Evolutionary conservation across 176 grass and related monocot genomes (phyloP).

Genomic region (Puccinellia tenuiflora): DNA sequence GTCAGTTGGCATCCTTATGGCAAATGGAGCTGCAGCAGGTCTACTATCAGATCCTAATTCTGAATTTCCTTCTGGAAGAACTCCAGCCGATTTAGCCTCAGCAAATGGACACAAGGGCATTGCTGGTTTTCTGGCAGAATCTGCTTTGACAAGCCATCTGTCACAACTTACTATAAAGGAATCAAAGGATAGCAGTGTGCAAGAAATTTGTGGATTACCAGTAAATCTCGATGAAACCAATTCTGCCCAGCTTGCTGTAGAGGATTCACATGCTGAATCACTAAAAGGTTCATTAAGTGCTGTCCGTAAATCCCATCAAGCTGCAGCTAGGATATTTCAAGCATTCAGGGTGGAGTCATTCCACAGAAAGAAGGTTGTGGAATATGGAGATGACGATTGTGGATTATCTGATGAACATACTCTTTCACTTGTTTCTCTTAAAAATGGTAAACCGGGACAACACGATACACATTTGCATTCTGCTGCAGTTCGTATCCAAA

Average conservation of each 20-base stretch:
- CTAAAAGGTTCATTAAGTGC: slow-evolving; percentile 84
- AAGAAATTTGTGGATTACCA: slow-evolving; percentile 36
- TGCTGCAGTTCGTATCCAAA: slow-evolving; percentile 95
- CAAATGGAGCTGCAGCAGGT: slow-evolving; percentile 73
- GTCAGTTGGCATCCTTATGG: slow-evolving; percentile 60
- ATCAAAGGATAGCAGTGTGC: slow-evolving; percentile 39
- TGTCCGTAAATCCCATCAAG: slow-evolving; percentile 90
- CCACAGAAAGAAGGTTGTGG: slow-evolving; percentile 86
- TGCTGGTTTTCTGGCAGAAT: slow-evolving; percentile 93
- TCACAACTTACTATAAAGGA: slow-evolving; percentile 69
- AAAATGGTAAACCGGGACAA: slow-evolving; percentile 49
- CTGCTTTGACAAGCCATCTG: slow-evolving; percentile 93
- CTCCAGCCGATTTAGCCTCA: slow-evolving; percentile 93
- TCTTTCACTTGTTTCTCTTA: slow-evolving; percentile 76
- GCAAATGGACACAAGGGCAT: slow-evolving; percentile 96
- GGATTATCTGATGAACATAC: slow-evolving; percentile 77
- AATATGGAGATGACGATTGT: slow-evolving; percentile 76
- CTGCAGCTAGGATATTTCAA: slow-evolving; percentile 94
- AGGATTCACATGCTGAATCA: slow-evolving; percentile 56
- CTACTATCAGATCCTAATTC: slow-evolving; percentile 79
- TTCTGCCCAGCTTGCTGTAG: slow-evolving; percentile 38
- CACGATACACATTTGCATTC: slow-evolving; percentile 44
- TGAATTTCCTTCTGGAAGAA: slow-evolving; percentile 75
- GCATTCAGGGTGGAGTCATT: slow-evolving; percentile 96
- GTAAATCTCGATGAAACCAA: neutral